These are phyloP conservation scores for Albifimbria verrucaria DNA, from an alignment of 2,329 filamentous ascomycete species.

Conservation along the genomic window DNA sequence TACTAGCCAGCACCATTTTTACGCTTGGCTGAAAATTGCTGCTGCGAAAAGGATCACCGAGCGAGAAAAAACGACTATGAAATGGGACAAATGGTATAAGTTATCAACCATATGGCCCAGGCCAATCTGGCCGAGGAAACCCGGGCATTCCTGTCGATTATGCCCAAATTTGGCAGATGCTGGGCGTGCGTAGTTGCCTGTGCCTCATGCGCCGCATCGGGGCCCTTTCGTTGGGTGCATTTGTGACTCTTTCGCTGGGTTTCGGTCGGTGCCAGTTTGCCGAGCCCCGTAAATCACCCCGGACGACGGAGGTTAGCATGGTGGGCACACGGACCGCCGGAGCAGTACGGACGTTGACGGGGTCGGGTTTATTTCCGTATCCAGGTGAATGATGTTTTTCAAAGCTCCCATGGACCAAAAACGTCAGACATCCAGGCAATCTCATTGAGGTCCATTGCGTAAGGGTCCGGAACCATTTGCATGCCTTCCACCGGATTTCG, in stretches of 20 bases:
- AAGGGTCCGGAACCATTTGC: slow-evolving; percentile 13
- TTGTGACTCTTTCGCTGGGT: background rate
- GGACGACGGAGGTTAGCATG: background rate
- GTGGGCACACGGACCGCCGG: background rate
- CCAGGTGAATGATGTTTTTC: slow-evolving; percentile 4
- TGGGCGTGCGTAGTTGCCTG: too few species aligned
- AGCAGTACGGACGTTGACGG: background rate
- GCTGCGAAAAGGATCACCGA: too few species aligned
- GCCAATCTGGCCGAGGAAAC: background rate
- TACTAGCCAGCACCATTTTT: background rate
- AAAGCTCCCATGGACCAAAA: slow-evolving; percentile 34
- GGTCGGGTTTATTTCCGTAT: background rate
- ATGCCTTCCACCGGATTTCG: slow-evolving; percentile 5
- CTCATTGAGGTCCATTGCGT: slow-evolving; percentile 29
- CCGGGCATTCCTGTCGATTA: too few species aligned
- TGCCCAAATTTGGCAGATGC: background rate
- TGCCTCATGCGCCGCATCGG: background rate
- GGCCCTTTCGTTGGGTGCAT: background rate
- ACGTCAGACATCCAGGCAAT: slow-evolving; percentile 35
- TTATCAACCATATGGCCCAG: background rate
- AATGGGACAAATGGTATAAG: too few species aligned
- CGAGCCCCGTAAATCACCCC: background rate
- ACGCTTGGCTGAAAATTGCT: background rate
- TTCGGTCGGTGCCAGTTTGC: background rate
- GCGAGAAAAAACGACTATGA: too few species aligned